Base-by-base conservation (phyloP, 345 rosid species). In the Dimocarpus longan region DNA sequence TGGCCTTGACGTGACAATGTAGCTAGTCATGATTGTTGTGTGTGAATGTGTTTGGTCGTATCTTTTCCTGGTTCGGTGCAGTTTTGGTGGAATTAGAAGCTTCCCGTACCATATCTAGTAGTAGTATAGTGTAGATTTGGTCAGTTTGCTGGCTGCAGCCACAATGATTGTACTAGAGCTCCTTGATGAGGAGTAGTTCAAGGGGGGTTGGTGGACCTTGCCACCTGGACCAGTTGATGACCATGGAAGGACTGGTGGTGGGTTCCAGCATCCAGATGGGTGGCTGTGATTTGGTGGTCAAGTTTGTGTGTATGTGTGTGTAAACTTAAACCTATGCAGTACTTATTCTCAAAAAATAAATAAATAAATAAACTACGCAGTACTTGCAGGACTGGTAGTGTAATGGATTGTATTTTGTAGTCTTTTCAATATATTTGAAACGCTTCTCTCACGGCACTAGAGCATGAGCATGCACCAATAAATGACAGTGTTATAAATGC, bases 231-330 rank as follows among this genome's bases (percentile, higher is more conserved):
- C 68, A 32, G 1, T 7, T 19, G 59, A 26, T 6, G 56, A 13
- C 22, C 3, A 4, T 10, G 13, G 4, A 21, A 11, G 67, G 68
- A 64, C 81, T 48, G 89, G 90, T 80, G 81, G 77, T 80, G 79
- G 60, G 85, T 37, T 85, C 88, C 92, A 87, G 88, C 87, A 50
- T 56, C 76, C 37, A n/a, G 39, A 8, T 32, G 52, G 44, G 50
- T 9, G 80, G 54, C 32, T 48, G 48, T 77, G 75, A 68, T 66
- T 59, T 8, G 10, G 37, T 11, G 37, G 22, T 39, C 43, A 4
- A 59, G 52, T 60, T 40, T 12, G 40, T 65, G 39, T 32, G 68
- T n/a, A 2, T 32, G 37, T 32, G 37, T 32, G 37, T 32, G 37
- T 32, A 32, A 32, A 32, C 37, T 32, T 3, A 1, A 32, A 3